Percentiles rank a stretch among this genome's conserved stretches.
These are phyloP conservation scores for Trichoderma sp. DNA, from an alignment of 2,329 filamentous ascomycete species.

Conservation along the genomic window DNA sequence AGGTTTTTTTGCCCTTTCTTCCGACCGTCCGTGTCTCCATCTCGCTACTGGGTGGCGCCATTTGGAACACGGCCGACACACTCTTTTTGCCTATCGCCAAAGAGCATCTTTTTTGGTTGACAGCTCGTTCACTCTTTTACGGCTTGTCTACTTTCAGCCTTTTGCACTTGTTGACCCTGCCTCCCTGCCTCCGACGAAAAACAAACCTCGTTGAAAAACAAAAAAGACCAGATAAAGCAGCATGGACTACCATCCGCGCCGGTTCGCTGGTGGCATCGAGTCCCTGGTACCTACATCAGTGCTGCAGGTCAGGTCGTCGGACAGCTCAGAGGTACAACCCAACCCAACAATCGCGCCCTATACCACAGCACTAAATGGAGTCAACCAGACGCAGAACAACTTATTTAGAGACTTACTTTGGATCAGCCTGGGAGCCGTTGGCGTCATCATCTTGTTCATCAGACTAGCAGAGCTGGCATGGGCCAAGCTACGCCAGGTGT, in stretches of 20 bases:
- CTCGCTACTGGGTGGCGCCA: constrained; percentile 20
- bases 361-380: constrained; percentile 58
- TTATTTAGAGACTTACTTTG: constrained; percentile 59
- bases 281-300: constrained; percentile 38
- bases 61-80: constrained; percentile 20
- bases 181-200: constrained; percentile 13
- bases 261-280: constrained; percentile 35
- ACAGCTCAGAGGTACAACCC: constrained; percentile 38
- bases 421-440: constrained; percentile 62
- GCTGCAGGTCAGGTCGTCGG: constrained; percentile 35
- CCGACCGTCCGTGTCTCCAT: constrained; percentile 16
- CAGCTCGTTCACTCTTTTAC: constrained; percentile 15
- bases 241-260: constrained; percentile 41
- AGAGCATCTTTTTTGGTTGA: constrained; percentile 17
- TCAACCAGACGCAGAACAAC: constrained; percentile 60
- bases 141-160: neutral
- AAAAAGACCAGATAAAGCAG: constrained; percentile 15
- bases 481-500: constrained; percentile 60
- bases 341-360: constrained; percentile 57
- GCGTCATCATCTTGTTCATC: constrained; percentile 54
- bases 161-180: constrained; percentile 3
- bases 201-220: neutral
- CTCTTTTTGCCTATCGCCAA: constrained; percentile 11
- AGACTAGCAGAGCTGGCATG: constrained; percentile 57
- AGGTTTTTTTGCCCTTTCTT: constrained; percentile 20